Evolutionary conservation across 495 filamentous ascomycete genomes (phyloP).

Genomic region (Parathielavia hyrcaniae): DNA sequence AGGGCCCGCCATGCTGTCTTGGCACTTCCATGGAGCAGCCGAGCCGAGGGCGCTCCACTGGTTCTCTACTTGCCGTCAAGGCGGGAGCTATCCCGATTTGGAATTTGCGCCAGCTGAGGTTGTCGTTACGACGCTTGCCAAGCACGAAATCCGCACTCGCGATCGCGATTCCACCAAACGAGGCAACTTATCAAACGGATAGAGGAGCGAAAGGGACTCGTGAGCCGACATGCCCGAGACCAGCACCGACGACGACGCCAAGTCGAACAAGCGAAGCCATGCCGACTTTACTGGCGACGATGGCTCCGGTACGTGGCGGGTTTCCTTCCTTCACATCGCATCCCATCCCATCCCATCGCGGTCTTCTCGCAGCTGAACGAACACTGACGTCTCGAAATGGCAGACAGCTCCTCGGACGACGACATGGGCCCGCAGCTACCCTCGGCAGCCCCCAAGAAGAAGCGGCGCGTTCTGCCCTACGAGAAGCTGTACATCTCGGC

Average conservation of each 20-base stretch:
- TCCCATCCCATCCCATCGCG: too few relatives aligned
- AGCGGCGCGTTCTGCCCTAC: conserved; percentile 81
- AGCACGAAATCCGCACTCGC: too few relatives aligned
- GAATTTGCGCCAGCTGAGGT: too few relatives aligned
- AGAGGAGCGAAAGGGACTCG: neutral
- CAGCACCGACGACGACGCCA: conserved; percentile 28
- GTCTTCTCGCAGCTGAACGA: neutral
- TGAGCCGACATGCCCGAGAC: conserved; percentile 21
- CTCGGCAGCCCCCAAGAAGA: conserved; percentile 72
- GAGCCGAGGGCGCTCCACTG: neutral
- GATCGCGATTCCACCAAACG: neutral
- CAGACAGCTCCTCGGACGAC: conserved; percentile 79
- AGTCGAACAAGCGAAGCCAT: conserved; percentile 45
- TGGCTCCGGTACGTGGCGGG: conserved; percentile 35
- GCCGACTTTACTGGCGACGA: conserved; percentile 37
- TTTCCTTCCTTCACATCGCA: too few relatives aligned
- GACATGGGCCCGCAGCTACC: conserved; percentile 90
- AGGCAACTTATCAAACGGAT: neutral
- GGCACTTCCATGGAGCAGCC: neutral
- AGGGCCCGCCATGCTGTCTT: neutral
- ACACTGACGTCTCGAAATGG: neutral
- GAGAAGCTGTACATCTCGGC: conserved; percentile 92
- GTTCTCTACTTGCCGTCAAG: conserved; percentile 3
- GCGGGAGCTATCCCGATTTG: conserved; percentile 9
- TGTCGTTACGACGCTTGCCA: neutral